Evolutionary conservation across 306 rosid genomes (phyloP), one percentile per base, ranked within the genome.

Genomic region (Cyclanthera cordifolia): DNA sequence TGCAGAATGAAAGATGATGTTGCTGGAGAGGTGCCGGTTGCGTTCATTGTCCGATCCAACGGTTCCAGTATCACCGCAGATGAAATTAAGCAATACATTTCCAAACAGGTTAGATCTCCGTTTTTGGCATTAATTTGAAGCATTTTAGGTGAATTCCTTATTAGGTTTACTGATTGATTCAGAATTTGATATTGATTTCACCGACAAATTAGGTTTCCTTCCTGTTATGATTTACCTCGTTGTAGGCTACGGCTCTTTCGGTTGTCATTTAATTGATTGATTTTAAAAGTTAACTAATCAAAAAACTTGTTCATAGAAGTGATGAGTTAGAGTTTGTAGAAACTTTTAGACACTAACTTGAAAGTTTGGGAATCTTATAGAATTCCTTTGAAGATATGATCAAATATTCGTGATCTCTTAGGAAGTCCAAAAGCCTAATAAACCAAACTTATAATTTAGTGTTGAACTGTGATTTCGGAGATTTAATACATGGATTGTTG

Each of bases 1-100:
- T 0, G 91, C 82, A 88, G 96, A 14, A 69, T 91, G 96, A 84
- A 87, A 68, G 87, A 91, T 77, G 97, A 91, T 65, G 90, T 47
- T 63, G 91, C 95, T 0, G 97, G 97, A 66, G 97, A 91, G 61
- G 53, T 87, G 34, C 97, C 97, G 5, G 88, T 88, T 59, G 96
- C 97, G 10, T 91, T 84, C 83, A 94, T 91, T 5, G 88, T 85
- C 2, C 79, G 82, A 71, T 85, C 90, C 45, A 78, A 81, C 13
- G 91, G 84, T 52, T 85, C 90, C 51, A 74, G 77, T 60, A 80
- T 88, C 53, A 77, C 77, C 0, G 95, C 85, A 50, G 92, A 85
- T 59, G 95, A 87, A n/a, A 85, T 91, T 67, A 91, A 82, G 69
- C 82, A 81, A 56, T 87, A 80, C 78, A 63, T 91, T 49, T 85